Evolutionary conservation across 1,284 basidiomycete species (phyloP).

Genomic region (Filobasidium uniguttulatum): DNA sequence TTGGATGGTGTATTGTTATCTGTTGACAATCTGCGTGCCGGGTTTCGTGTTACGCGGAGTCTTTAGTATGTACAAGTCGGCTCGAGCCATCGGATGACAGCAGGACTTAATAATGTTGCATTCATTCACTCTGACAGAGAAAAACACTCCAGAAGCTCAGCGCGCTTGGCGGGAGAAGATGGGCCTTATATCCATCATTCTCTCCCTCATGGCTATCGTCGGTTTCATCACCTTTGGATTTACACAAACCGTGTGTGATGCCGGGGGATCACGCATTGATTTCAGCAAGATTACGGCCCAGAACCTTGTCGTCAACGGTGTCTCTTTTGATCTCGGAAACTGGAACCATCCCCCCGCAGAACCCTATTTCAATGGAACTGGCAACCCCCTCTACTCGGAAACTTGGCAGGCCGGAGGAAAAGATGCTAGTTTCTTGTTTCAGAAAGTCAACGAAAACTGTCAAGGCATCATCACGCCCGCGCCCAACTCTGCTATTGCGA

Average conservation of each 20-base stretch:
- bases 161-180: constrained; percentile 96
- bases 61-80: constrained; percentile 22
- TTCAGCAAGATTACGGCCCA: constrained; percentile 61
- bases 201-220: constrained; percentile 72
- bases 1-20: constrained; percentile 93
- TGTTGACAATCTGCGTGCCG: constrained; percentile 74
- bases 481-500: constrained; percentile 49
- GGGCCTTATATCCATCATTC: constrained; percentile 72
- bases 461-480: constrained; percentile 60
- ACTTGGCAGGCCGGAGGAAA: constrained; percentile 65
- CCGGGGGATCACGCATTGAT: constrained; percentile 62
- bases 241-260: constrained; percentile 83
- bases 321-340: constrained; percentile 74
- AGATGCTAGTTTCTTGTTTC: constrained; percentile 89
- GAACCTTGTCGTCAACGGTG: constrained; percentile 85
- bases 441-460: constrained; percentile 75
- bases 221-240: constrained; percentile 99
- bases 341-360: constrained; percentile 63
- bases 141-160: constrained; percentile 82
- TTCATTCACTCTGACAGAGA: too few relatives aligned
- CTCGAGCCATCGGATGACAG: neutral
- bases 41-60: constrained; percentile 48
- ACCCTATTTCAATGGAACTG: constrained; percentile 53
- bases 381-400: constrained; percentile 69
- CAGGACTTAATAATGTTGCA: too few relatives aligned